Evolutionary conservation across 2,329 filamentous ascomycete genomes (phyloP).

Genomic region (Trichoderma pleuroti): DNA sequence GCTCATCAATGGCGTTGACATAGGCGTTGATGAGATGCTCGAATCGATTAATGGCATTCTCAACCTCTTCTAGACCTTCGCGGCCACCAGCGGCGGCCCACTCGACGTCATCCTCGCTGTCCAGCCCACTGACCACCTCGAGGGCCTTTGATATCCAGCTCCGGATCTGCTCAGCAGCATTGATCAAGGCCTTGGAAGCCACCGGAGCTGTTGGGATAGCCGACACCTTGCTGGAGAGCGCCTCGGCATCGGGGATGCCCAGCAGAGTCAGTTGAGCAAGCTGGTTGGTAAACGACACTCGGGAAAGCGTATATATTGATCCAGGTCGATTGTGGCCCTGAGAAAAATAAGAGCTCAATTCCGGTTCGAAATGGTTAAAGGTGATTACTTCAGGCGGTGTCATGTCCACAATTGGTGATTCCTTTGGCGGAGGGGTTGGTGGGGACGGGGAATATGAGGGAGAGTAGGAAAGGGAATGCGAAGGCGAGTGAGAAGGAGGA

Average conservation of each 20-base stretch:
- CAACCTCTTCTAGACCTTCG: constrained; percentile 71
- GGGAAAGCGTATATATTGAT: constrained; percentile 90
- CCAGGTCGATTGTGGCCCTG: constrained; percentile 66
- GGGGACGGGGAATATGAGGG: constrained; percentile 26
- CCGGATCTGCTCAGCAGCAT: constrained; percentile 86
- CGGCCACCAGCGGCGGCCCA: constrained; percentile 89
- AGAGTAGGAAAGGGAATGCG: neutral
- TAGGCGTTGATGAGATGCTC: constrained; percentile 90
- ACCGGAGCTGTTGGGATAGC: constrained; percentile 80
- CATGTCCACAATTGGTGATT: constrained; percentile 31
- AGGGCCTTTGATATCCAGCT: constrained; percentile 92
- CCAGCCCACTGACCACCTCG: constrained; percentile 81
- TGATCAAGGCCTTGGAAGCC: constrained; percentile 78
- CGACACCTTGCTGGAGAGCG: constrained; percentile 76
- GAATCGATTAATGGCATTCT: constrained; percentile 75
- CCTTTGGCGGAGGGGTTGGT: constrained; percentile 39
- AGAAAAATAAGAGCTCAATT: constrained; percentile 62
- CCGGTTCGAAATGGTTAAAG: constrained; percentile 45
- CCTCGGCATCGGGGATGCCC: constrained; percentile 79
- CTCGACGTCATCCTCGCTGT: constrained; percentile 95
- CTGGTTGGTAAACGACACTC: constrained; percentile 89
- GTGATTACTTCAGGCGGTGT: constrained; percentile 26
- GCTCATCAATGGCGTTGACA: constrained; percentile 85
- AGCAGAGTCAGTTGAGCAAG: constrained; percentile 88
- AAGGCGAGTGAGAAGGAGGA: neutral